Base-by-base conservation (phyloP, 805 yeast species). In the Teunomyces lycoperdinae region DNA sequence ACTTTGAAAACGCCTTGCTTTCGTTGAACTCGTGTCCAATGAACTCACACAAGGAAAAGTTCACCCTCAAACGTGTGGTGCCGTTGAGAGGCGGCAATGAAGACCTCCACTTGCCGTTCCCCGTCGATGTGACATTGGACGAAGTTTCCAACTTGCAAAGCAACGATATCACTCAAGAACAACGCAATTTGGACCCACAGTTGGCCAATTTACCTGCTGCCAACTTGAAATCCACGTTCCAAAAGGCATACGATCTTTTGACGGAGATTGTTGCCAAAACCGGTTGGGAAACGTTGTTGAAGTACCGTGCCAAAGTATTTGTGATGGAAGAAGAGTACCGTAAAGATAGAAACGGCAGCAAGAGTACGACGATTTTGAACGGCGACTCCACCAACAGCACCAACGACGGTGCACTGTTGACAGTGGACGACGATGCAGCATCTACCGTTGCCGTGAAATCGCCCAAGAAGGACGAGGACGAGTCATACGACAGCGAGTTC, bases 1-100 rank as follows among this genome's bases (percentile, higher is more conserved):
- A 85, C 63, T 80, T 81, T 61, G 91, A 86, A 60, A 79, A 84
- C 55, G 87, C 94, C 1, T 70, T 87, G 45, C 66, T 86, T 48
- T 80, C 90, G 1, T 71, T 87, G 54, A 87, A 87, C 58, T 83
- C 92, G 11, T 85, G 91, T 58, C 95, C 95, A 20, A 85, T 87
- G 89, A 83, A 83, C 46, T 79, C 86, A 9, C 81, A 83, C 58
- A 84, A 81, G 59, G 94, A 87, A 56, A 79, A 79, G 52, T 86
- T 73, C 61, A 71, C 76, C 17, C 73, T 85, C 56, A 80, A 78
- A 60, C 71, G 94, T 57, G 76, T 84, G 4, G 79, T 79, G 9
- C 78, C 80, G 26, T 77, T 83, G 16, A 64, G 67, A 24, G 66
- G 67, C 11, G 73, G 74, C 13, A 61, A 72, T 14, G 81, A 79